A percentile compares a stretch with the other conserved stretches of the same genome.
Conservation (phyloP, 768 basidiomycete genomes). For the Dentipellis sp. region DNA sequence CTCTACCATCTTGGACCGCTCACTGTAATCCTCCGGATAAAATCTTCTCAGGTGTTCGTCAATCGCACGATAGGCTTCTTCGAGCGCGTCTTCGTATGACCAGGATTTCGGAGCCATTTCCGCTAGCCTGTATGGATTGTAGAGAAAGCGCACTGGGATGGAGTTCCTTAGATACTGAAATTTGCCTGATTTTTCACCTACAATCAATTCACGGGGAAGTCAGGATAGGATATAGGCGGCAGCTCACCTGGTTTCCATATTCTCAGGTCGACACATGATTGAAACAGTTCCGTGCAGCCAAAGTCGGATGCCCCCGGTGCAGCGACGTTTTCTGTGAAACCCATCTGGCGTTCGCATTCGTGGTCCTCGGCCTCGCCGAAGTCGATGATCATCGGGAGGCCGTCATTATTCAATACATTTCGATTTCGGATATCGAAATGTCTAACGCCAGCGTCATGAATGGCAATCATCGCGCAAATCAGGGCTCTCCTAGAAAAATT, state of each 20-base stretch:
- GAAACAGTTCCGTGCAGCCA: background rate
- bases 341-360: background rate
- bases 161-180: background rate
- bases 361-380: background rate
- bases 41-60: slow-evolving; percentile 27
- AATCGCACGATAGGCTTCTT: background rate
- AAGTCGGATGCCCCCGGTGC: background rate
- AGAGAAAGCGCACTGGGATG: background rate
- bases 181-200: background rate
- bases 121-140: background rate
- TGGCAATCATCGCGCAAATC: too few relatives aligned
- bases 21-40: background rate
- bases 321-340: background rate
- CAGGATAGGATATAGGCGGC: background rate
- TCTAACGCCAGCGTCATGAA: background rate
- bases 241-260: background rate
- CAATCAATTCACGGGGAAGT: background rate
- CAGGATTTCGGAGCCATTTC: background rate
- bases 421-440: background rate
- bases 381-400: background rate
- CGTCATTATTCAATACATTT: background rate
- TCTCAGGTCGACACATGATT: background rate
- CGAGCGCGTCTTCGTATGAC: background rate
- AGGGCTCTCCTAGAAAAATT: too few relatives aligned
- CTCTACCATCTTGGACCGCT: background rate